These are phyloP conservation scores for Penicillium coprophilum DNA, from an alignment of 495 filamentous ascomycete species.

Conservation along the genomic window DNA sequence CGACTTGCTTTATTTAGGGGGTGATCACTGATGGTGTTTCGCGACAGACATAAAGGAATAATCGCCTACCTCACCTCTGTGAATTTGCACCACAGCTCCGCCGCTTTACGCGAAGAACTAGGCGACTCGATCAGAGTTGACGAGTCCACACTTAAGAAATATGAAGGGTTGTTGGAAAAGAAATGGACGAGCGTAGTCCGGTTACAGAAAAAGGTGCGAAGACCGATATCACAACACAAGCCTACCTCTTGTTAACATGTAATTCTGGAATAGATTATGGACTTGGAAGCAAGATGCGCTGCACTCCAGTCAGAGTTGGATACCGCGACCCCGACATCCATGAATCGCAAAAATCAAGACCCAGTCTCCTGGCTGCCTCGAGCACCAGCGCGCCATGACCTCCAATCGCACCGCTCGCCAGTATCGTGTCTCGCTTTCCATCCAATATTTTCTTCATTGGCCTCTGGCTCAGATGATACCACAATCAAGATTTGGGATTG, in stretches of 20 bases:
- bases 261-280: constrained; percentile 81
- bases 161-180: constrained; percentile 75
- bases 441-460: constrained; percentile 86
- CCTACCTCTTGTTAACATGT: background rate
- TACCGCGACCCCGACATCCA: constrained; percentile 78
- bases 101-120: constrained; percentile 55
- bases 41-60: constrained; percentile 78
- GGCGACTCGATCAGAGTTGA: constrained; percentile 57
- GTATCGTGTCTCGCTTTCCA: constrained; percentile 94
- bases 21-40: constrained; percentile 16
- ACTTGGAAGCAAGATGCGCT: constrained; percentile 72
- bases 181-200: constrained; percentile 96
- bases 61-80: constrained; percentile 81
- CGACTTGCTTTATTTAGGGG: constrained; percentile 1
- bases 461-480: constrained; percentile 89
- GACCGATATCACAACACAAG: background rate
- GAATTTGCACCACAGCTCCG: constrained; percentile 65
- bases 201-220: constrained; percentile 76
- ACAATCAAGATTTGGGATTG: constrained; percentile 99
- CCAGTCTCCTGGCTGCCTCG: constrained; percentile 84
- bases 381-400: constrained; percentile 68
- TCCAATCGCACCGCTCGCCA: constrained; percentile 79
- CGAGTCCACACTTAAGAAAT: constrained; percentile 65
- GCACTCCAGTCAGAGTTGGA: constrained; percentile 81
- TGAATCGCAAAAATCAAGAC: constrained; percentile 76